phyloP scores from a whole-genome alignment of 2,329 filamentous ascomycete species.

The Aureobasidium lini region DNA sequence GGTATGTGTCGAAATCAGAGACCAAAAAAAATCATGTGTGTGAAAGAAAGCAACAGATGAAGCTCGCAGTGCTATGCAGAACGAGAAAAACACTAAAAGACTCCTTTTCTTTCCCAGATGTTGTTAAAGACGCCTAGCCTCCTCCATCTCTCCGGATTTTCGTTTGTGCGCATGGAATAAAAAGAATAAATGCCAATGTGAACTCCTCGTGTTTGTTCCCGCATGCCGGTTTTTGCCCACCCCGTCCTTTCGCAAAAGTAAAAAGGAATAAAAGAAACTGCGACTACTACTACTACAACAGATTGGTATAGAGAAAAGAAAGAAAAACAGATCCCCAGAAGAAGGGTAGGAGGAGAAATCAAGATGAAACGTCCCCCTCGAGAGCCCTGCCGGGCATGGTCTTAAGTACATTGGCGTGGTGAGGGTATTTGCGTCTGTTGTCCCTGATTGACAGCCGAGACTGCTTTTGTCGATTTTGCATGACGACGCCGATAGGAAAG shows the following conservation, averaged over 20 bases:
- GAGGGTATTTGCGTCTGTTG: neutral
- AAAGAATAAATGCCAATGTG: neutral
- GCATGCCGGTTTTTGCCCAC: neutral
- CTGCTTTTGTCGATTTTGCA: neutral
- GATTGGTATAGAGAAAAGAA: slow-evolving; percentile 6
- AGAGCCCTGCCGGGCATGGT: neutral
- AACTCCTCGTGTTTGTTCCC: neutral
- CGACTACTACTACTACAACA: slow-evolving; percentile 6
- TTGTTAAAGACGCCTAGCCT: neutral
- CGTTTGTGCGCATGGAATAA: neutral
- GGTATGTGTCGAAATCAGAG: neutral
- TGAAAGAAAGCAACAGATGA: neutral
- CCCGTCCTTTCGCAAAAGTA: slow-evolving; percentile 9
- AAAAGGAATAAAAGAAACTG: neutral
- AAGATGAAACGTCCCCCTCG: neutral
- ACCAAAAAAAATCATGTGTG: neutral
- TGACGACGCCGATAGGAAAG: neutral
- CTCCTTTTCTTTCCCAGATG: neutral
- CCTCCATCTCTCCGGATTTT: neutral
- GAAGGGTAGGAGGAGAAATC: neutral
- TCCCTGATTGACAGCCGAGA: neutral
- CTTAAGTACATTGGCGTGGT: neutral
- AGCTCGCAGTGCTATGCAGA: slow-evolving; percentile 11
- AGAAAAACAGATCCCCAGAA: slow-evolving; percentile 1
- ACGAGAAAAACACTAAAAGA: neutral